A percentile compares a stretch with the other conserved stretches of the same genome.
Evolutionary conservation across 768 basidiomycete genomes (phyloP).

Genomic region (Boletus reticuloceps): DNA sequence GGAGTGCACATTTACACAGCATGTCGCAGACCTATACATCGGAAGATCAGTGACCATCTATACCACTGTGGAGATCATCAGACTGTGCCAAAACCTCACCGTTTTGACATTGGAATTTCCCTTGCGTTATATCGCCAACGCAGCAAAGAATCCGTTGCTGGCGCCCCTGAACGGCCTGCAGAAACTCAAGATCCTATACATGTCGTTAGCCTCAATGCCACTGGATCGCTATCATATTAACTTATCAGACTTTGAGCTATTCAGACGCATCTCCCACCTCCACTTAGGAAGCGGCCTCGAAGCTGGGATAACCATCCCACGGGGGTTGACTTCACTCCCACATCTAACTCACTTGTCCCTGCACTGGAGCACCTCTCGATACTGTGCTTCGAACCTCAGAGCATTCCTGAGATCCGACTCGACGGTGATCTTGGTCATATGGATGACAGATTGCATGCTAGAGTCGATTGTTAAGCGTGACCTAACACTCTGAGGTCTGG

Average conservation of each 20-base stretch:
- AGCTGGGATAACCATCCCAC: neutral
- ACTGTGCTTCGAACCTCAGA: neutral
- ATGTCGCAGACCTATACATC: neutral
- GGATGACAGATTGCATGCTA: neutral
- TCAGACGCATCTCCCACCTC: neutral
- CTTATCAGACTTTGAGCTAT: neutral
- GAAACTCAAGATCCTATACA: neutral
- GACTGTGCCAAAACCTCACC: neutral
- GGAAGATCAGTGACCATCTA: neutral
- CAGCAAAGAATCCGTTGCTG: neutral
- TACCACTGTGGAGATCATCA: neutral
- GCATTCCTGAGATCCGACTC: neutral
- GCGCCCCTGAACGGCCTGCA: neutral
- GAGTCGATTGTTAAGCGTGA: neutral
- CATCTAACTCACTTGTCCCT: neutral
- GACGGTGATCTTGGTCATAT: neutral
- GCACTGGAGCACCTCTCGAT: neutral
- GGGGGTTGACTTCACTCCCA: neutral
- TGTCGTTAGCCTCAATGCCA: neutral
- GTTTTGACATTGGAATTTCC: neutral
- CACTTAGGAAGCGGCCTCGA: neutral
- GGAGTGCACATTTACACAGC: neutral
- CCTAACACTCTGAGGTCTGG: neutral
- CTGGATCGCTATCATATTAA: too few species aligned
- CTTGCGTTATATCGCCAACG: neutral